A percentile compares a stretch with the other conserved stretches of the same genome.
Conservation (phyloP, 306 rosid species). For the Inga laurina region DNA sequence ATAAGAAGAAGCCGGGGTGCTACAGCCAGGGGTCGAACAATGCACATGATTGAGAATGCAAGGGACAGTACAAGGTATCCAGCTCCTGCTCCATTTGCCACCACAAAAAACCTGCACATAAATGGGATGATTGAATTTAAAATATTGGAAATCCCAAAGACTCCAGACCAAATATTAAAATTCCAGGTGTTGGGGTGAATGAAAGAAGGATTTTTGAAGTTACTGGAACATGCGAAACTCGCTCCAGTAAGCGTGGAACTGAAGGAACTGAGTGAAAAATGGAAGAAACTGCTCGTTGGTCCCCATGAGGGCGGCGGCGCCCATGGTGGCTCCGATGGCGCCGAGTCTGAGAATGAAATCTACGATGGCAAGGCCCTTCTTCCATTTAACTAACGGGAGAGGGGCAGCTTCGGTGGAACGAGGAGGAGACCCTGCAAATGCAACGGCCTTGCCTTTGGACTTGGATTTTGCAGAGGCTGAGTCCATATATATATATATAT, state of each 20-base stretch:
- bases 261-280: conserved; percentile 75
- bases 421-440: neutral
- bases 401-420: conserved; percentile 29
- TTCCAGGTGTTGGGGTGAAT: too few relatives aligned
- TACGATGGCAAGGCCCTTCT: conserved; percentile 49
- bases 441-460: conserved; percentile 48
- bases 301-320: conserved; percentile 50
- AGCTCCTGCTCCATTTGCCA: too few relatives aligned
- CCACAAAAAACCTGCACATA: too few relatives aligned
- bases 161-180: too few relatives aligned
- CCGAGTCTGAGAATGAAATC: conserved; percentile 54
- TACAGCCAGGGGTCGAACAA: too few relatives aligned
- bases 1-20: too few relatives aligned
- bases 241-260: conserved; percentile 65
- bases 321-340: conserved; percentile 50
- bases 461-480: conserved; percentile 43
- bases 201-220: too few relatives aligned
- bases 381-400: conserved; percentile 37
- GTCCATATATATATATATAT: conserved; percentile 37
- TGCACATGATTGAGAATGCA: too few relatives aligned
- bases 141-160: too few relatives aligned
- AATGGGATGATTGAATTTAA: too few relatives aligned
- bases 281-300: conserved; percentile 55
- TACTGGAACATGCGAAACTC: conserved; percentile 44
- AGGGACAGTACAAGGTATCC: too few relatives aligned